Percentiles rank a stretch among this genome's conserved stretches.
Evolutionary conservation across 2,329 filamentous ascomycete species (phyloP).

Genomic region (Aspergillaceae sp.): DNA sequence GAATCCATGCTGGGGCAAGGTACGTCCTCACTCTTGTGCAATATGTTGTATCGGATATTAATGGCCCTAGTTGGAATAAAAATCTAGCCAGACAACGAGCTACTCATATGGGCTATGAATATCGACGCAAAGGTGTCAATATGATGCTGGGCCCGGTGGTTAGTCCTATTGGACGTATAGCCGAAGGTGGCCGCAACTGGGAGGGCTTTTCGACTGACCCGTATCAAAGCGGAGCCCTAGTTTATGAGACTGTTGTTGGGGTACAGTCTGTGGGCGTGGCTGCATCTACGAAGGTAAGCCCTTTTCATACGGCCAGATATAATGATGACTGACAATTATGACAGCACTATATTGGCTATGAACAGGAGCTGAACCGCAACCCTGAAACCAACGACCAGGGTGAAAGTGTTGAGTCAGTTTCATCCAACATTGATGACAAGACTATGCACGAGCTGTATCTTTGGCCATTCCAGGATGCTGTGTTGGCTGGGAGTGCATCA

Average conservation of each 20-base stretch:
- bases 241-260: conserved; percentile 37
- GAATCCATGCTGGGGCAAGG: conserved; percentile 19
- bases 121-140: conserved; percentile 36
- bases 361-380: conserved; percentile 43
- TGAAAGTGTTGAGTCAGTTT: conserved; percentile 35
- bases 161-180: conserved; percentile 25
- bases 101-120: conserved; percentile 28
- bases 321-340: background rate
- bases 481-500: conserved; percentile 49
- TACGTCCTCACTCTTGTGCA: conserved; percentile 6
- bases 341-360: conserved; percentile 53
- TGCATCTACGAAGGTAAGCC: conserved; percentile 25
- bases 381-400: conserved; percentile 5
- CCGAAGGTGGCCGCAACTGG: conserved; percentile 38
- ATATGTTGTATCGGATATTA: background rate
- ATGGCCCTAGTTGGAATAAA: conserved; percentile 24
- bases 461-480: conserved; percentile 57
- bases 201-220: conserved; percentile 44
- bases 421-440: conserved; percentile 56
- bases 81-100: conserved; percentile 25
- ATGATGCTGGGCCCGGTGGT: conserved; percentile 37
- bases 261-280: conserved; percentile 39
- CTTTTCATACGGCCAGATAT: background rate
- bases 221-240: conserved; percentile 39
- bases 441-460: conserved; percentile 58